These are phyloP conservation scores for Ampelomyces quisqualis DNA, from an alignment of 2,329 filamentous ascomycete genomes.

Conservation along the genomic window DNA sequence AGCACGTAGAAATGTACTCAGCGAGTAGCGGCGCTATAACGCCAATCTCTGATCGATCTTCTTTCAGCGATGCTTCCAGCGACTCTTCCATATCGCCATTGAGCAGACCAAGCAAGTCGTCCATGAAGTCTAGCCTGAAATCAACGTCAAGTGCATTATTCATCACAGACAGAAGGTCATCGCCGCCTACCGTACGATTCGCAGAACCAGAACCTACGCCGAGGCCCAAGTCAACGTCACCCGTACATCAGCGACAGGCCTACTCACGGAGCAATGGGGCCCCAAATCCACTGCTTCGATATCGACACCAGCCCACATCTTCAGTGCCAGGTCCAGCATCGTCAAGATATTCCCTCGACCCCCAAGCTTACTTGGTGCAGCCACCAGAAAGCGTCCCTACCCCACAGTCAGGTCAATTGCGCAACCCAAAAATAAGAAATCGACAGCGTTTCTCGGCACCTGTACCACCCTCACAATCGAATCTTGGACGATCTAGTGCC, in stretches of 20 bases:
- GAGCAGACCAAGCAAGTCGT: conserved; percentile 14
- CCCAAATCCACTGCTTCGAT: conserved; percentile 8
- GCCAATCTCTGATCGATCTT: conserved; percentile 21
- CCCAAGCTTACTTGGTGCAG: conserved; percentile 6
- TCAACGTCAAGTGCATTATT: conserved; percentile 19
- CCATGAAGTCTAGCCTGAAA: conserved; percentile 27
- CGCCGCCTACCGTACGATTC: conserved; percentile 28
- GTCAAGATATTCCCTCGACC: conserved; percentile 7
- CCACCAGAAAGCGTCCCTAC: conserved; percentile 10
- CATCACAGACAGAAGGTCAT: conserved; percentile 15
- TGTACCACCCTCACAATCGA: conserved; percentile 6
- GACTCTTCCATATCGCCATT: conserved; percentile 14
- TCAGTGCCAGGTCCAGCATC: conserved; percentile 7
- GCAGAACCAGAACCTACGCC: conserved; percentile 19
- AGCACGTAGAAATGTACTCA: conserved; percentile 3
- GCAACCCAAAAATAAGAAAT: conserved; percentile 7
- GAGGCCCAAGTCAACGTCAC: conserved; percentile 5
- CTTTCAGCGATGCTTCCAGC: conserved; percentile 18
- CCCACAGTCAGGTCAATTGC: conserved; percentile 6
- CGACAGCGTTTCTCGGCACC: conserved; percentile 19
- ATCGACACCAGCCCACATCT: conserved; percentile 8
- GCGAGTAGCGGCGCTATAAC: conserved; percentile 19
- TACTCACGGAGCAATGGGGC: conserved; percentile 8
- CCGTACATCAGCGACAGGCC: conserved; percentile 5
- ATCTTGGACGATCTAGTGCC: conserved; percentile 17